Evolutionary conservation across 2,329 filamentous ascomycete species (phyloP), one percentile per base, ranked within the genome.

Genomic region (Exophiala bonariae): DNA sequence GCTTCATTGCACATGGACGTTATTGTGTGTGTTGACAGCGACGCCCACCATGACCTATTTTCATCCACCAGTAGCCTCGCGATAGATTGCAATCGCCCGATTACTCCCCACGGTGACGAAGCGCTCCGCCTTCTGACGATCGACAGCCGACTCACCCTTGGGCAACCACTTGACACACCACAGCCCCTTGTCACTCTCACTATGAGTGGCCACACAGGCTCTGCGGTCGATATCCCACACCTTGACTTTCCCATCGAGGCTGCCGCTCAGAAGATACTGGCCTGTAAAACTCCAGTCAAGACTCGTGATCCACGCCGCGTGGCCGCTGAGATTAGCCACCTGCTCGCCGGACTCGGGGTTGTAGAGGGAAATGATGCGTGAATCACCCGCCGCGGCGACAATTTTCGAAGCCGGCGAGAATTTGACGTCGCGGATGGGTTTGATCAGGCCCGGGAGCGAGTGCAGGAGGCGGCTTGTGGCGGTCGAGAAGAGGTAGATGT

Each of bases 401-500:
- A 92, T 81, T 42, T 83, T 91, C 49, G 85, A 86, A 11, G 82
- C 87, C 0, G 93, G 93, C 1, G 89, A 96, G 70, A 99, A 99
- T 1, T 87, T 80, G 9, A 97, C 82, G 8, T 86, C 78, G 49
- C 93, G 86, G 18, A 97, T 86, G 2, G 92, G 87, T 59, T 92
- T 92, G 40, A 91, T 83, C 22, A 97, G 80, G 4, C 87, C 85
- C 44, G 89, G 85, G 18, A 99, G 75, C 6, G 89, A 93, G 68
- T 96, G 92, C 10, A 88, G 76, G 59, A 99, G 81, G 44, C 89
- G 82, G 3, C 89, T 88, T 1, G 87, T 89, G 6, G 50, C 50
- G 61, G 96, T 97, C 73, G 90, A 91, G 77, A 97, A 99, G 52
- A 99, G 83, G 70, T 96, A 96, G 54, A 97, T 81, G 10, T 83